Conservation (phyloP, 176 grass and related monocot genomes). For the Raddia distichophylla region DNA sequence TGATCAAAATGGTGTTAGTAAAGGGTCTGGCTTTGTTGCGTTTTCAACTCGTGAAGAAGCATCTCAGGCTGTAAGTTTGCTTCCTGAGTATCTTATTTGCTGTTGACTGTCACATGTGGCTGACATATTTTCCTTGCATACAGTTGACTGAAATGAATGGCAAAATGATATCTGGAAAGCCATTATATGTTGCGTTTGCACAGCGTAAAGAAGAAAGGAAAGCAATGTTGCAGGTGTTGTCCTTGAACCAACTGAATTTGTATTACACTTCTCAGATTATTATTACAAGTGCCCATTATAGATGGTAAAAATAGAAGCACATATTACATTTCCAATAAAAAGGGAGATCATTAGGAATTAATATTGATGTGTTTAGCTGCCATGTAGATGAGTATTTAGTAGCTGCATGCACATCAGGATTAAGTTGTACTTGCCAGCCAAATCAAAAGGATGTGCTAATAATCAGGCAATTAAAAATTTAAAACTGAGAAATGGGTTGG, state of each 20-base stretch:
- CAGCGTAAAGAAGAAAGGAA: slow-evolving; percentile 95
- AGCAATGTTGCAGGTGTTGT: slow-evolving; percentile 79
- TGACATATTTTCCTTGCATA: slow-evolving; percentile 34
- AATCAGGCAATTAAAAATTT: no score
- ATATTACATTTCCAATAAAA: neutral
- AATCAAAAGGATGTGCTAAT: no score
- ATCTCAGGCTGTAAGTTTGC: slow-evolving; percentile 74
- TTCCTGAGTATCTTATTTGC: slow-evolving; percentile 3
- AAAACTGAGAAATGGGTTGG: no score
- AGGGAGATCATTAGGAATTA: neutral
- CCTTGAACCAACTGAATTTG: neutral
- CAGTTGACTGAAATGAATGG: slow-evolving; percentile 95
- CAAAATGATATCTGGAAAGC: slow-evolving; percentile 89
- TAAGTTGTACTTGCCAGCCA: no score
- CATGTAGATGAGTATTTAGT: no score
- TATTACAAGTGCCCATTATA: neutral
- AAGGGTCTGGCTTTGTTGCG: slow-evolving; percentile 89
- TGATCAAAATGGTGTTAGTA: slow-evolving; percentile 83
- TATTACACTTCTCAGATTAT: neutral
- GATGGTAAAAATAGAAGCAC: neutral
- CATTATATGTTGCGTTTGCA: slow-evolving; percentile 91
- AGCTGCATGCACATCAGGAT: no score
- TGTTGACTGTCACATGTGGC: neutral
- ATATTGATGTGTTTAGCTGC: no score
- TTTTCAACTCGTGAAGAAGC: slow-evolving; percentile 84